Evolutionary conservation across 2,329 filamentous ascomycete genomes (phyloP), one percentile per base, ranked within the genome.

Genomic region (Curvularia eragrostidis): DNA sequence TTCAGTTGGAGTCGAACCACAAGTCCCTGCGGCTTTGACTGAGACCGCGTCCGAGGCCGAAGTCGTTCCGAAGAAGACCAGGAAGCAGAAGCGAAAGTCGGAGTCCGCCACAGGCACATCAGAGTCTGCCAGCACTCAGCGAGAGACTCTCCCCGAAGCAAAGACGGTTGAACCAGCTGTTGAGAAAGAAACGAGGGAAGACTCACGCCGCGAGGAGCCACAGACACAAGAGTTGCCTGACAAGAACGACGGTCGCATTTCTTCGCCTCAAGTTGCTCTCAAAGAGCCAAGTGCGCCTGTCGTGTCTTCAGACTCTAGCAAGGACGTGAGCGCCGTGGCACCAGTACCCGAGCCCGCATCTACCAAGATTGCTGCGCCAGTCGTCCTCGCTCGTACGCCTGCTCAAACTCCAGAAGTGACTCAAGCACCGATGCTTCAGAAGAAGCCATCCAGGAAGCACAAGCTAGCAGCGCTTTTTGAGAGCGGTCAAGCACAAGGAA

Each of bases 401-500:
- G 32, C 58, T 24, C 62, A 63, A 39, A 48, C 58, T 12, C 48
- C 59, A n/a, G 58, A 64, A 44, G 51, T 56, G 26, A 52, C 58
- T 15, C 54, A 55, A 30, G 15, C 59, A 3, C 60, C 57, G 10
- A 71, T 70, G 19, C 62, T 75, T 34, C 69, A 61, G 44, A 78
- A 77, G 56, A 79, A 78, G 57, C 70, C 75, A 30, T 69, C 66
- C 5, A 78, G 73, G 65, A 77, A 75, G 52, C 75, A 74, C 55
- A 75, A 73, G 42, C 59, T 75, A 10, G 67, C 73, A 36, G 62
- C 72, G 7, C 58, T 74, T 52, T 75, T 73, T 46, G 73, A 76
- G 50, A 67, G 68, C 13, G 61, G 66, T 19, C 63, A 65, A 24
- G 62, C 66, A 1, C 56, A 62, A 5, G 57, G 60, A 18, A 39